These are phyloP conservation scores for Malassezia nana DNA, from an alignment of 1,284 basidiomycete genomes.

Conservation along the genomic window DNA sequence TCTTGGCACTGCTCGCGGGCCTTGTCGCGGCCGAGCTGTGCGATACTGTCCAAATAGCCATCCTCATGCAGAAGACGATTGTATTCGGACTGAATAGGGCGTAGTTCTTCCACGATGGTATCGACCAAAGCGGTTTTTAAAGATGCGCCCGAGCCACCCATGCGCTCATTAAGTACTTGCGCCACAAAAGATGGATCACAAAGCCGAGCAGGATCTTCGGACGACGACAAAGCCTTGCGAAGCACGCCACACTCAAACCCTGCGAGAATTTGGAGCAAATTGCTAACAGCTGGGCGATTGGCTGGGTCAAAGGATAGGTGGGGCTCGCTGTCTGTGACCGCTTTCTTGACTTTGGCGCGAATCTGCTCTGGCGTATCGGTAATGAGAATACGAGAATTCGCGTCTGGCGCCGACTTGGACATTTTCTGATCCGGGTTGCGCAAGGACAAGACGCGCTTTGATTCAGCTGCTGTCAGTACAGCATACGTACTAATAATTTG, in stretches of 20 bases:
- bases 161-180: constrained; percentile 50
- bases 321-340: constrained; percentile 71
- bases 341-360: constrained; percentile 62
- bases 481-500: constrained; percentile 62
- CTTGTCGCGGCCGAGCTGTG: constrained; percentile 57
- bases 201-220: background rate
- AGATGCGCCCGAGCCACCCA: constrained; percentile 57
- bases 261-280: constrained; percentile 61
- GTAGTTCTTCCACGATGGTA: constrained; percentile 62
- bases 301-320: constrained; percentile 65
- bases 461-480: constrained; percentile 55
- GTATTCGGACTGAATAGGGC: constrained; percentile 62
- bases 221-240: constrained; percentile 4
- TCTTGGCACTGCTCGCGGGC: constrained; percentile 58
- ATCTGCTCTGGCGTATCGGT: constrained; percentile 65
- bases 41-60: constrained; percentile 59
- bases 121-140: constrained; percentile 68
- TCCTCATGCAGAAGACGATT: constrained; percentile 58
- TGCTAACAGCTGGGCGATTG: constrained; percentile 68
- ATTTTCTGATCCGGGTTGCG: constrained; percentile 79
- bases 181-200: constrained; percentile 53
- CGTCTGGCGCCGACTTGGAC: constrained; percentile 80
- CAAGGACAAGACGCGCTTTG: constrained; percentile 62
- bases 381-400: constrained; percentile 71
- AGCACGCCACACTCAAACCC: constrained; percentile 56